A percentile compares a stretch with the other conserved stretches of the same genome.
Evolutionary conservation across 495 filamentous ascomycete species (phyloP).

Genomic region (Sporormia fimetaria): DNA sequence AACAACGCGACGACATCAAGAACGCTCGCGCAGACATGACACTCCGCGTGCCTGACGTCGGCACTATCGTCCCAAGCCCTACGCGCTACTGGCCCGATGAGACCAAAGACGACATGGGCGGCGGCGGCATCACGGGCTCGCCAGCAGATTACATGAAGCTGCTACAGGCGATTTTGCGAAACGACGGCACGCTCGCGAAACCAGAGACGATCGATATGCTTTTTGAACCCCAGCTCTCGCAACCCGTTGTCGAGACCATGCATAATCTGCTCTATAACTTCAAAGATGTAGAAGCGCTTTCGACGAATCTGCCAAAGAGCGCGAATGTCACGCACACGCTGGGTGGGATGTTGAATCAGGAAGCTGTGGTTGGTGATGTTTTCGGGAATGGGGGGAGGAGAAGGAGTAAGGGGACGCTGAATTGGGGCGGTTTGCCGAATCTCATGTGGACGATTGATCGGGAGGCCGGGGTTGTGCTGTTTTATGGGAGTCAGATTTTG

Average conservation of each 20-base stretch:
- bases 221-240: slow-evolving; percentile 35
- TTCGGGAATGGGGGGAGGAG: no score
- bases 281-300: no score
- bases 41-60: slow-evolving; percentile 26
- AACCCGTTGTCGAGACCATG: no score
- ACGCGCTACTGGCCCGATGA: background rate
- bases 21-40: slow-evolving; percentile 13
- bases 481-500: slow-evolving; percentile 19
- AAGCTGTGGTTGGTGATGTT: no score
- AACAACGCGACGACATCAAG: slow-evolving; percentile 29
- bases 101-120: slow-evolving; percentile 37
- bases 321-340: no score
- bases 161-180: slow-evolving; percentile 37
- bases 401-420: slow-evolving; percentile 23
- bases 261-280: no score
- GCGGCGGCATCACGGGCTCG: slow-evolving; percentile 41
- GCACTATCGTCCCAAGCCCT: slow-evolving; percentile 1
- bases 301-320: no score
- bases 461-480: slow-evolving; percentile 12
- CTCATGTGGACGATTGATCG: slow-evolving; percentile 17
- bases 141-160: slow-evolving; percentile 42
- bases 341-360: no score
- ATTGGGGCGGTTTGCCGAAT: slow-evolving; percentile 22
- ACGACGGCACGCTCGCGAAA: slow-evolving; percentile 36
- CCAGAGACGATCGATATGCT: slow-evolving; percentile 38